A percentile compares a stretch with the other conserved stretches of the same genome.
phyloP scores from a whole-genome alignment of 495 filamentous ascomycete species.

The Penicillium bialowiezense region DNA sequence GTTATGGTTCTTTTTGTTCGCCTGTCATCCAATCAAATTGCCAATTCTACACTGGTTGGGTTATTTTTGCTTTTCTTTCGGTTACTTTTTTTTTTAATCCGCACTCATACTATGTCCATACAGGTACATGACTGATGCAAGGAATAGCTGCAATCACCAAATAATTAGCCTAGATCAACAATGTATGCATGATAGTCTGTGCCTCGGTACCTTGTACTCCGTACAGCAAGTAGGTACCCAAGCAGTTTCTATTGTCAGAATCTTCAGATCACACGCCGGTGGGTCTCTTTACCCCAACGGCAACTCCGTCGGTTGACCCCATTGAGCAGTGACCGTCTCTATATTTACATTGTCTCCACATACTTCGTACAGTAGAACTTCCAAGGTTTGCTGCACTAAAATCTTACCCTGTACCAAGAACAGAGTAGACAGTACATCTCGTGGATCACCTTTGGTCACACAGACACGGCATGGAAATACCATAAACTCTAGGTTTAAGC shows the following conservation, averaged over 20 bases:
- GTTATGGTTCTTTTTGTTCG: background rate
- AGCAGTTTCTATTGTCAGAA: background rate
- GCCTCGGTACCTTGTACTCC: no score
- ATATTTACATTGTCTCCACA: background rate
- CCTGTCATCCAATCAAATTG: background rate
- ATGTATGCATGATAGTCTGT: no score
- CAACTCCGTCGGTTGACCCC: conserved; percentile 3
- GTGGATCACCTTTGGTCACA: no score
- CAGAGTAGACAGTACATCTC: no score
- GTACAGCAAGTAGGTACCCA: no score
- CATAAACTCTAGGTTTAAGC: no score
- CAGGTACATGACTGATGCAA: background rate
- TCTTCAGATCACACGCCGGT: background rate
- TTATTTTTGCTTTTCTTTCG: background rate
- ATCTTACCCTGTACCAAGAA: no score
- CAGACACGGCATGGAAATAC: no score
- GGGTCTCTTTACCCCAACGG: conserved; percentile 1
- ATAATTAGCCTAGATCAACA: no score
- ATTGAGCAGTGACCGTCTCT: conserved; percentile 2
- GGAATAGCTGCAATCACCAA: background rate
- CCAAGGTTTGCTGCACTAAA: no score
- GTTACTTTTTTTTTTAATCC: background rate
- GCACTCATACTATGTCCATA: background rate
- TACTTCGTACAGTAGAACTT: no score
- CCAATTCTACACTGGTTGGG: no score